Evolutionary conservation across 371 early-diverging fungal genomes (phyloP), one percentile per base, ranked within the genome.

Genomic region (Lichtheimia ornata): DNA sequence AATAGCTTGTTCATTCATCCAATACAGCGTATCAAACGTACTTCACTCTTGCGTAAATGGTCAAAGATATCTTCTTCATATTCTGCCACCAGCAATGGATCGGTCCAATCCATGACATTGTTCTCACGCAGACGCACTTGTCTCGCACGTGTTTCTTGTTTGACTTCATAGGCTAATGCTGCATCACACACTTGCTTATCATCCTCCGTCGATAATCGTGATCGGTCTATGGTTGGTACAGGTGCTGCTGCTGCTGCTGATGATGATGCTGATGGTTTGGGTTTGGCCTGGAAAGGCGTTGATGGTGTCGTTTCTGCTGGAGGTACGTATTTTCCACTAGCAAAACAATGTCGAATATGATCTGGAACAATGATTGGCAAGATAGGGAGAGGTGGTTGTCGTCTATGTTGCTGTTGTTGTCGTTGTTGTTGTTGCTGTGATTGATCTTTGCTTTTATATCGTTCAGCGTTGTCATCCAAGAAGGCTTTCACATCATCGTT

Each of bases 41-140:
- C 89, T 86, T 97, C 96, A 11, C 84, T 72, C 47, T 85, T 69
- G n/a, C 73, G 77, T 82, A 96, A 71, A 76, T 96, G 91, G 27
- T 88, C 81, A 66, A 95, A 94, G 40, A 97, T 97, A 17, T 98
- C 97, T 5, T 67, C 74, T 13, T 89, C 92, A 70, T 97, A 97
- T 72, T 97, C 97, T 15, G 93, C 77, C 0, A 94, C 93, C 87
- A 97, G 92, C 79, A 93, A 72, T 0, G 97, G 96, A 76, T 96
- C 96, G 47, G 73, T 61, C 24, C 65, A 63, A 35, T 91, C 90
- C 11, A 83, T 85, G 52, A 88, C 88, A 50, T 30, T 61, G 17
- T 53, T 52, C 28, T 61, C 56, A 53, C 63, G 67, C 62, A 53
- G 53, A 15, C 27, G 11, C 27, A 50, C 60, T 20, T 61, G 44